These are phyloP conservation scores for Phalaenopsis equestris DNA, from an alignment of 106 monocot genomes.

Conservation along the genomic window DNA sequence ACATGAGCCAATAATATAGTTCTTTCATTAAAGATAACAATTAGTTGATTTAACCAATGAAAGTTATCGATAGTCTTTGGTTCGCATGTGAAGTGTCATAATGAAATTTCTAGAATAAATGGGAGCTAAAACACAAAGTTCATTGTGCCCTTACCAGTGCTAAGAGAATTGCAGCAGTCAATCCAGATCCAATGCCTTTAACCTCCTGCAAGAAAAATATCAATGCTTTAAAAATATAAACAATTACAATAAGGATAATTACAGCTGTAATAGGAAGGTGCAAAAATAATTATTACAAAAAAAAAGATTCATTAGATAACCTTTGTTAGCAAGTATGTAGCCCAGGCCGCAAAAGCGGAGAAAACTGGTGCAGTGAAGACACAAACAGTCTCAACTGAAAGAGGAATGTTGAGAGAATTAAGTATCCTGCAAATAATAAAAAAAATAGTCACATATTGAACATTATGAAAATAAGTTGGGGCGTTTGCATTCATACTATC, in stretches of 20 bases:
- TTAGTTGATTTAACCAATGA: neutral
- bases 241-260: neutral
- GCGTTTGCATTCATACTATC: no score
- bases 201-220: constrained; percentile 60
- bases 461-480: neutral
- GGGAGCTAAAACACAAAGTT: neutral
- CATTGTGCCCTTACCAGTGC: constrained; percentile 57
- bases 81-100: neutral
- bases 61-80: neutral
- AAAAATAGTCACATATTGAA: neutral
- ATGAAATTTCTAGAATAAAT: neutral
- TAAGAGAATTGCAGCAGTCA: constrained; percentile 78
- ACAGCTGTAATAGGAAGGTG: neutral
- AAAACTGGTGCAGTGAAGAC: constrained; percentile 98
- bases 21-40: neutral
- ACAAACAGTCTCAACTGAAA: constrained; percentile 98
- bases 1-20: neutral
- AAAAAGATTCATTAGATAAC: constrained; percentile 19
- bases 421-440: constrained; percentile 55
- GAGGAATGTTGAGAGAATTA: constrained; percentile 86
- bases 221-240: neutral
- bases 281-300: constrained; percentile 5
- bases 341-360: constrained; percentile 95
- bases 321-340: constrained; percentile 92
- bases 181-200: constrained; percentile 90